Evolutionary conservation across 192 early-diverging fungal genomes (phyloP), one percentile per base, ranked within the genome.

Genomic region (Coemansia sp.): DNA sequence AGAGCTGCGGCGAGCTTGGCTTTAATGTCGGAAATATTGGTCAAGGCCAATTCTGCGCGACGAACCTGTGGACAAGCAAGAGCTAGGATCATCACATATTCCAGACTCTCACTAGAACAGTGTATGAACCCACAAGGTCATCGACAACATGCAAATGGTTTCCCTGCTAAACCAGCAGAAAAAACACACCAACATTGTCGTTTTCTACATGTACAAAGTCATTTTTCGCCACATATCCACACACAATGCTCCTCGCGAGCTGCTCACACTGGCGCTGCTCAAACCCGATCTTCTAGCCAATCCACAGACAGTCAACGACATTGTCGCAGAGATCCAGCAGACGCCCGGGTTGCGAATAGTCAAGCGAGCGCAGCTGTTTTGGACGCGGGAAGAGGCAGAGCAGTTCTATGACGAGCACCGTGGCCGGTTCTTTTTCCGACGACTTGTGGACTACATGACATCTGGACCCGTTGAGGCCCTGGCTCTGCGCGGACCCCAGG

Each of bases 221-320:
- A 32, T 32, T 32, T 32, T 32, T 32, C 2, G 7, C 2, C 29
- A 32, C 7, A 32, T 7, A 32, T 2, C 29, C 29, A 1, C 3
- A 50, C 2, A 3, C 46, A 21, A 56, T 34, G 11, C 17, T 1
- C 8, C 10, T 29, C 26, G 35, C 24, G 53, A 32, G 8, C 83
- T 85, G 19, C 55, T 83, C 4, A 91, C 89, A 1, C 67, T 91
- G 32, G 89, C 85, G 11, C 60, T 91, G 36, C 69, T 91, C 43
- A 91, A 91, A 60, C 89, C 89, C 34, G 89, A 91, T 60, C 63
- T 91, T 19, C 71, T 82, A 44, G 88, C 87, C 6, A 84, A 89
- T 65, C 83, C 84, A 14, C 27, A 43, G 34, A 61, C 80, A 36
- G 56, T 67, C 7, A 11, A 34, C 15, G 62, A 65, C 37, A 81